These are phyloP conservation scores for Populus deltoides DNA, from an alignment of 345 rosid species.

Conservation along the genomic window DNA sequence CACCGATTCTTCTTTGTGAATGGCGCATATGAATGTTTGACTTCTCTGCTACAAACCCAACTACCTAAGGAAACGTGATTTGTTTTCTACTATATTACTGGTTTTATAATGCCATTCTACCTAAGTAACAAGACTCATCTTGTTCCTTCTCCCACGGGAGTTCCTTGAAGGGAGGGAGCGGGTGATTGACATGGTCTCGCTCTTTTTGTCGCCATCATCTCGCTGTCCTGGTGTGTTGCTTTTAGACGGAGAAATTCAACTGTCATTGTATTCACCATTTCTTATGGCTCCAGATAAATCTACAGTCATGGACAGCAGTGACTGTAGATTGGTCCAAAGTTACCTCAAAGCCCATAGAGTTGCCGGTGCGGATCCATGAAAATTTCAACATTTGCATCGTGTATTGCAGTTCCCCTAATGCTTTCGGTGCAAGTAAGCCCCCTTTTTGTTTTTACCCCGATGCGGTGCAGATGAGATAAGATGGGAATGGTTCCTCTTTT, in stretches of 20 bases:
- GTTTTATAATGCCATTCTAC: neutral
- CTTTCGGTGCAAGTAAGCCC: too few species aligned
- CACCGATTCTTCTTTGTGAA: neutral
- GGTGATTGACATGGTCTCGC: neutral
- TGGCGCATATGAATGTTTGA: neutral
- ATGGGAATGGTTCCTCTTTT: neutral
- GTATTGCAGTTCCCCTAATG: neutral
- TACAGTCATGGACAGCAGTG: neutral
- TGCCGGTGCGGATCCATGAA: neutral
- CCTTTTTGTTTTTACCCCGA: too few species aligned
- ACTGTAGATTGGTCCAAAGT: neutral
- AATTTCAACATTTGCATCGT: neutral
- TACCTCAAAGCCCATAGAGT: neutral
- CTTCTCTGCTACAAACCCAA: neutral
- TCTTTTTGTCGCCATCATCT: neutral
- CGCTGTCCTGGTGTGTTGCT: neutral
- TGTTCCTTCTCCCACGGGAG: neutral
- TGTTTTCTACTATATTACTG: neutral
- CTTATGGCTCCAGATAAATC: neutral
- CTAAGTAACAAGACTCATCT: neutral
- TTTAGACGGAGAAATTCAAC: neutral
- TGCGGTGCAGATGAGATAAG: neutral
- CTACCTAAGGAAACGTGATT: neutral
- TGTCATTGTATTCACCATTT: neutral
- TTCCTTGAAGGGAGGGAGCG: neutral